Percentiles rank a stretch among this genome's conserved stretches.
phyloP scores from a whole-genome alignment of 257 asterid species.

The Ilex aquifolium region DNA sequence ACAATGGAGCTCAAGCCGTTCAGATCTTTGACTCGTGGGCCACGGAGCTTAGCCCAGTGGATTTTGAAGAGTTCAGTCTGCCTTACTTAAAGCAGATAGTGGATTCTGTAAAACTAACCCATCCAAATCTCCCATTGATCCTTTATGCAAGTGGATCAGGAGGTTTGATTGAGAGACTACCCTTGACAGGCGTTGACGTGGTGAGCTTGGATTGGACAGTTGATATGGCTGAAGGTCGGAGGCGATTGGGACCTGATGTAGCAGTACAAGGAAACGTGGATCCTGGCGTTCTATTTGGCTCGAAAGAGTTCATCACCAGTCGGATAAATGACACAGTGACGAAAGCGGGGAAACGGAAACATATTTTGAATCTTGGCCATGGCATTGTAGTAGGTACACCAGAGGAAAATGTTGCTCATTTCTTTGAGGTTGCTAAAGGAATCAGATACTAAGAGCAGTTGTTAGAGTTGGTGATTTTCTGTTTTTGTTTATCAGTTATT shows the following conservation, averaged over 20 bases:
- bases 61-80: conserved; percentile 91
- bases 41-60: conserved; percentile 91
- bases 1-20: conserved; percentile 96
- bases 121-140: conserved; percentile 73
- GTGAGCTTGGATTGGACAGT: conserved; percentile 99
- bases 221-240: conserved; percentile 94
- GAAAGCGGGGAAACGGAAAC: conserved; percentile 92
- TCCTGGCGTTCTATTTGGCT: conserved; percentile 96
- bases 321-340: conserved; percentile 79
- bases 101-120: conserved; percentile 68
- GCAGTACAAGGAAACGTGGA: conserved; percentile 95
- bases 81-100: conserved; percentile 84
- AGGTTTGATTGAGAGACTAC: conserved; percentile 94
- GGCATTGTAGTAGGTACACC: conserved; percentile 96
- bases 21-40: conserved; percentile 99
- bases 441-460: conserved; percentile 49
- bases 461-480: neutral
- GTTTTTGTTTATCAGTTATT: too few species aligned
- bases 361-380: conserved; percentile 93
- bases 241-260: conserved; percentile 67
- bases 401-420: conserved; percentile 96
- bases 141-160: conserved; percentile 97
- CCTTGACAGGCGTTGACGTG: conserved; percentile 84
- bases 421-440: conserved; percentile 94
- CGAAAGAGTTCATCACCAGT: conserved; percentile 83